A percentile compares a stretch with the other conserved stretches of the same genome.
Conservation (phyloP, 805 yeast genomes). For the Teunomyces atbi region DNA sequence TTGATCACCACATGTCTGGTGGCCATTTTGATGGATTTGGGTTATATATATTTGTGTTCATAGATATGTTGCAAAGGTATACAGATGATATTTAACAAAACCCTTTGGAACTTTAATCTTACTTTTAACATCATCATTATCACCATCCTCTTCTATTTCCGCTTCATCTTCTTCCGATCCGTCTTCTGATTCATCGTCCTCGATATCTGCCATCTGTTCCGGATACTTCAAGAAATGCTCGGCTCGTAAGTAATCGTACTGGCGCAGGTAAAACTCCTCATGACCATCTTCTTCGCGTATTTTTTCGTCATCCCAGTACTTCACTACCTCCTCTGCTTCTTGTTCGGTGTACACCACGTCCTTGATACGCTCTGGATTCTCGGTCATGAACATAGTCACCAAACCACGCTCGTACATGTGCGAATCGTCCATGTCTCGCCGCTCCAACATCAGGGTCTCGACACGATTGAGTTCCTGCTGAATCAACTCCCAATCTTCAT, state of each 20-base stretch:
- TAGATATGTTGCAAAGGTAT: slow-evolving; percentile 1
- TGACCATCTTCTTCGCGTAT: neutral
- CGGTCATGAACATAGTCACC: slow-evolving; percentile 7
- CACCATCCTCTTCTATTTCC: slow-evolving; percentile 11
- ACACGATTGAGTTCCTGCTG: neutral
- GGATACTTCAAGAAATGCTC: neutral
- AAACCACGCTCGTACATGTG: slow-evolving; percentile 14
- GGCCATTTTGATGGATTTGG: neutral
- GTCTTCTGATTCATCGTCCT: neutral
- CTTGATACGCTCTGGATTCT: slow-evolving; percentile 1
- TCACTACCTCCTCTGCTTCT: slow-evolving; percentile 11
- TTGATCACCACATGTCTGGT: neutral
- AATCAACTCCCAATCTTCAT: neutral
- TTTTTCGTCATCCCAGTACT: slow-evolving; percentile 9
- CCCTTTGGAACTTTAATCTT: slow-evolving; percentile 4
- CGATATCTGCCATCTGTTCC: neutral
- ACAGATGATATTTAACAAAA: slow-evolving; percentile 6
- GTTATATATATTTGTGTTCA: slow-evolving; percentile 1
- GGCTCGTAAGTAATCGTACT: neutral
- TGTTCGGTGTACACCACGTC: slow-evolving; percentile 5
- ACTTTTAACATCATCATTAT: slow-evolving; percentile 3
- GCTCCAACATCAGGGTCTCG: slow-evolving; percentile 9
- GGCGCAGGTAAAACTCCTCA: neutral
- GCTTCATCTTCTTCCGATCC: slow-evolving; percentile 7
- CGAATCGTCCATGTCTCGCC: slow-evolving; percentile 8